Base-by-base conservation (phyloP, 2,329 filamentous ascomycete species). In the Fusarium palustre region DNA sequence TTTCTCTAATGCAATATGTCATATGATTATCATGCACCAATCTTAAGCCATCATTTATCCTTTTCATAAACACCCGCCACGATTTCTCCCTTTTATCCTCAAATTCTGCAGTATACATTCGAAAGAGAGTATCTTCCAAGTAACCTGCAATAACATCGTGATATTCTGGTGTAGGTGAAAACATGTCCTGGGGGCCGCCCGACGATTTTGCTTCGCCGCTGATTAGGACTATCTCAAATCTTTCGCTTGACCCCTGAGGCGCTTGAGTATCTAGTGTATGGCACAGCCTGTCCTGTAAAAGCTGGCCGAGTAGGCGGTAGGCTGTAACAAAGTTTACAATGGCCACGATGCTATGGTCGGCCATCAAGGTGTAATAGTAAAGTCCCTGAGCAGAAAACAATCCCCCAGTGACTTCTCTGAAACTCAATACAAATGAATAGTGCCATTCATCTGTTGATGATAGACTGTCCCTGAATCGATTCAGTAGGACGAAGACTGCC, bases 61-160 rank as follows among this genome's bases (percentile, higher is more conserved):
- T 36, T 12, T 36, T 1, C 7, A 33, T 1, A 36, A 36, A 36
- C 2, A n/a, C 9, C 18, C 2, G 1, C 34, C 34, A 36, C 5
- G 8, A 9, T n/a, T n/a, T 4, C 2, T 2, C 10, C 11, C 18
- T 36, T 18, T n/a, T 4, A 3, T 9, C 3, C 16, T 7, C 1
- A 36, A n/a, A 2, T 11, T 4, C 18, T 0, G 2, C 1, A 5
- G 3, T 18, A 36, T 36, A 7, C 5, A 36, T n/a, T 1, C 5
- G 4, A n/a, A 36, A 11, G 1, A 36, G 2, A n/a, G 34, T 18
- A 10, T 36, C 5, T n/a, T 10, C 16, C 16, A 36, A 18, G 8
- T 36, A 8, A 10, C 8, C 16, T n/a, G 3, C 1, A n/a, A 36
- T n/a, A 2, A 2, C 0, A n/a, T 36, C 16, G 7, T 10, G 8